Evolutionary conservation across 2,329 filamentous ascomycete genomes (phyloP), one percentile per base, ranked within the genome.

Genomic region (Xylariaceae sp.): DNA sequence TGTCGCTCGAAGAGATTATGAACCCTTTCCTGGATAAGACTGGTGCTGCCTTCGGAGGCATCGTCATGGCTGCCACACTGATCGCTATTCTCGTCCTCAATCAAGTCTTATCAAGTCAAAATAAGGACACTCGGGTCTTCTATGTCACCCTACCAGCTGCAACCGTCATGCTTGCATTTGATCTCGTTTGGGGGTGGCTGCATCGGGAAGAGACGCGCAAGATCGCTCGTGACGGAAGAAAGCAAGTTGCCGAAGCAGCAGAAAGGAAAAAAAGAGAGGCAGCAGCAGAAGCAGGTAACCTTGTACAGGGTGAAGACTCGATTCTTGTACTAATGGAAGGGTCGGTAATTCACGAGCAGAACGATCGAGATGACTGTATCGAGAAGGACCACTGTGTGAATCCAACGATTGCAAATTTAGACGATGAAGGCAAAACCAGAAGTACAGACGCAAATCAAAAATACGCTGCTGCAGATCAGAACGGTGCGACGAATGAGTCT

Each of bases 1-100:
- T 87, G 0, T 84, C 84, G 0, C 77, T 91, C 0, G 86, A 88
- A 58, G 87, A 91, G 63, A 88, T 91, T 62, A 82, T 91, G 80
- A 89, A 91, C 58, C 88, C 88, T 0, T 91, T 87, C 53, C 69
- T 91, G 0, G 87, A 91, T 64, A 87, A 83, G 58, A 73, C 75
- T 2, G 83, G 87, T 7, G 88, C 88, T 0, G 73, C 75, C 0
- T 85, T 89, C 50, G 87, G 86, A 1, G 83, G 79, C 0, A 58
- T 83, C 4, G 75, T 91, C 50, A 90, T 91, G 86, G 78, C 84
- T 1, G 77, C 76, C 0, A 88, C 87, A 0, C 77, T 91, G 21
- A 73, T 89, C 51, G 85, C 85, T 0, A 74, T 91, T 0, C 73
- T 91, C 2, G 82, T 78, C 0, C 66, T 90, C 23, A 91, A 91